phyloP scores from a whole-genome alignment of 2,329 filamentous ascomycete genomes.

The Leptographium radiaticola region DNA sequence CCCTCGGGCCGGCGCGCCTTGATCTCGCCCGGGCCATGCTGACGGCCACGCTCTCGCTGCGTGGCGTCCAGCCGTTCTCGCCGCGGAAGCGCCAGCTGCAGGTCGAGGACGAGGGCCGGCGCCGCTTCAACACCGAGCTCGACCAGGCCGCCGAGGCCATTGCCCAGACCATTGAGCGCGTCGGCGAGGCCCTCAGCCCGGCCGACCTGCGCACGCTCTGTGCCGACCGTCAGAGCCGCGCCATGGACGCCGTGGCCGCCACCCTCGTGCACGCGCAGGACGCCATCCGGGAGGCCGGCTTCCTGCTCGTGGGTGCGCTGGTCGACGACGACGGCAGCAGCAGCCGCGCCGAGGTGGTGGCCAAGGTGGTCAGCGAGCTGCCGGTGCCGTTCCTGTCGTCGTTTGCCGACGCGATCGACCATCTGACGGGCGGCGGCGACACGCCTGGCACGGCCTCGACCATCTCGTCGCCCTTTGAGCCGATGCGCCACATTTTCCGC shows the following conservation, averaged over 20 bases:
- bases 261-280: slow-evolving; percentile 72
- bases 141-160: slow-evolving; percentile 43
- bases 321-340: slow-evolving; percentile 35
- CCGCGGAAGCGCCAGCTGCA: slow-evolving; percentile 32
- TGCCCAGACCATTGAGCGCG: slow-evolving; percentile 59
- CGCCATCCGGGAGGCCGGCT: slow-evolving; percentile 64
- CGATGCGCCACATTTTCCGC: slow-evolving; percentile 42
- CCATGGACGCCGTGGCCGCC: slow-evolving; percentile 62
- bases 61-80: slow-evolving; percentile 63
- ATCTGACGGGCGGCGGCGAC: slow-evolving; percentile 21
- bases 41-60: slow-evolving; percentile 54
- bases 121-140: slow-evolving; percentile 68
- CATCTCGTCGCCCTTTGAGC: slow-evolving; percentile 34
- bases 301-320: slow-evolving; percentile 72
- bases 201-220: slow-evolving; percentile 62
- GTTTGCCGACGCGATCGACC: slow-evolving; percentile 27
- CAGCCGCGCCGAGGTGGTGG: slow-evolving; percentile 35
- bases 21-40: slow-evolving; percentile 64
- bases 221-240: slow-evolving; percentile 41
- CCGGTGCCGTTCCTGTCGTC: slow-evolving; percentile 30
- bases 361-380: slow-evolving; percentile 29
- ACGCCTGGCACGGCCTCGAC: slow-evolving; percentile 14
- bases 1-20: slow-evolving; percentile 53
- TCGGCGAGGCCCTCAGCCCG: slow-evolving; percentile 58
- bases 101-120: slow-evolving; percentile 32